phyloP scores from a whole-genome alignment of 164 flowering plant species.

The Vitis labrusca region DNA sequence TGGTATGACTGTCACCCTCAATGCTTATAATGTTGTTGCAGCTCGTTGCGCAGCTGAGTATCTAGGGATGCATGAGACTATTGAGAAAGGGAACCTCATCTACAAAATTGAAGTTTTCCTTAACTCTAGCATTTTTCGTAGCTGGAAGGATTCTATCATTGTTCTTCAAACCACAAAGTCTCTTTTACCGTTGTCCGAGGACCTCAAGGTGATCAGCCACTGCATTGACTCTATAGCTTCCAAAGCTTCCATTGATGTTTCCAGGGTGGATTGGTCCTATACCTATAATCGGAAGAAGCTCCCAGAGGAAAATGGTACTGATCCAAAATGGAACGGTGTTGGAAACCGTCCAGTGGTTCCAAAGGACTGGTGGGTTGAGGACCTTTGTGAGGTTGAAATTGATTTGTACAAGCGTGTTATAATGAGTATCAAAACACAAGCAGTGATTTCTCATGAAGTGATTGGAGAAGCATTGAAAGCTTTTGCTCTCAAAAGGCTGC shows the following conservation, averaged over 20 bases:
- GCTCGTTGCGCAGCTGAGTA: constrained; percentile 91
- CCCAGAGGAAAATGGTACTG: constrained; percentile 65
- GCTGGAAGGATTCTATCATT: constrained; percentile 95
- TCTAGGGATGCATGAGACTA: constrained; percentile 80
- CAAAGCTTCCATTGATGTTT: constrained; percentile 71
- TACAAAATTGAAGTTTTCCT: constrained; percentile 88
- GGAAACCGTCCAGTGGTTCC: constrained; percentile 57
- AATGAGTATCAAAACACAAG: constrained; percentile 52
- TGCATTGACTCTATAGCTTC: constrained; percentile 75
- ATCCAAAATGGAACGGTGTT: constrained; percentile 52
- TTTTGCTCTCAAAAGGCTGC: constrained; percentile 62
- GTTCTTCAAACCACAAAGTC: constrained; percentile 75
- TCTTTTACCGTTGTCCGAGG: constrained; percentile 65
- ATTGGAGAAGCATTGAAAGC: constrained; percentile 88
- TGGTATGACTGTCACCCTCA: constrained; percentile 87
- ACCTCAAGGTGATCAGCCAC: constrained; percentile 60
- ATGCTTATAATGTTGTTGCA: constrained; percentile 79
- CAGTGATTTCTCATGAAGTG: constrained; percentile 41
- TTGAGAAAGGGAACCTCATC: constrained; percentile 87
- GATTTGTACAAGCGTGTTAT: constrained; percentile 70
- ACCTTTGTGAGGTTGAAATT: constrained; percentile 80
- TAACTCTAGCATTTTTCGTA: constrained; percentile 74
- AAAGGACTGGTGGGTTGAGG: constrained; percentile 98
- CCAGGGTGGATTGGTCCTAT: constrained; percentile 91
- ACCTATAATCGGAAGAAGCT: constrained; percentile 73